Evolutionary conservation across 1,284 basidiomycete genomes (phyloP).

Genomic region (Anthracocystis walkeri): DNA sequence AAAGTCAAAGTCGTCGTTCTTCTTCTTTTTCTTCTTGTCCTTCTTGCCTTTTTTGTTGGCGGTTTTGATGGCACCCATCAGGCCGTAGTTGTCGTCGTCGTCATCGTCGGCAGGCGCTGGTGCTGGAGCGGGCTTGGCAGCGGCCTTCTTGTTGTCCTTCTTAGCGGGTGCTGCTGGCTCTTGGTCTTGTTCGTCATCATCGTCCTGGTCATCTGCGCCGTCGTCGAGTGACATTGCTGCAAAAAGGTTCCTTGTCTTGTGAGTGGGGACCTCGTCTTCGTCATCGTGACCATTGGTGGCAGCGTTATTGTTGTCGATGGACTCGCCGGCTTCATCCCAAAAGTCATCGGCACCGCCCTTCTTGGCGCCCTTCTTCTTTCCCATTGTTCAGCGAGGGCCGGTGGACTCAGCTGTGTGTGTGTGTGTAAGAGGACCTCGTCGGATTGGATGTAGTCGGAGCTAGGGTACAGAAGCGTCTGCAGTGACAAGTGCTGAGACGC

Average conservation of each 20-base stretch:
- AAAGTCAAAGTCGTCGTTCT: conserved; percentile 64
- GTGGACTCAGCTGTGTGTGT: conserved; percentile 5
- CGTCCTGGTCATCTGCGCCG: conserved; percentile 27
- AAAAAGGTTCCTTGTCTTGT: conserved; percentile 44
- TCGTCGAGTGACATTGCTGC: conserved; percentile 51
- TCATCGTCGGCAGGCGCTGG: conserved; percentile 43
- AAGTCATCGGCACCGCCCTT: conserved; percentile 63
- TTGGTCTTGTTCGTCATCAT: conserved; percentile 21
- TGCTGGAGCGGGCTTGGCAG: conserved; percentile 21
- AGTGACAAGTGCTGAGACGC: conserved; percentile 9
- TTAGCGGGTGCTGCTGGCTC: conserved; percentile 28
- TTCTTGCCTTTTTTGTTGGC: conserved; percentile 62
- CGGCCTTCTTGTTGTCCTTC: conserved; percentile 35
- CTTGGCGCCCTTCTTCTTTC: conserved; percentile 64
- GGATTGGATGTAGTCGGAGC: neutral
- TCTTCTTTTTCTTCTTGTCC: conserved; percentile 60
- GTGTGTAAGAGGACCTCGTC: neutral
- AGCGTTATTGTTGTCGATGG: conserved; percentile 39
- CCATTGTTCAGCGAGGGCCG: conserved; percentile 46
- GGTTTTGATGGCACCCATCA: conserved; percentile 57
- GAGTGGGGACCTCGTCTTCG: conserved; percentile 20
- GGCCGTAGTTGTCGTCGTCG: conserved; percentile 57
- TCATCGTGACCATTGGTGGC: conserved; percentile 16
- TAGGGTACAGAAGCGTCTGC: conserved; percentile 4
- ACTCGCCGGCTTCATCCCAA: conserved; percentile 62